Conservation (phyloP, 306 rosid species). For the Canavalia gladiata region DNA sequence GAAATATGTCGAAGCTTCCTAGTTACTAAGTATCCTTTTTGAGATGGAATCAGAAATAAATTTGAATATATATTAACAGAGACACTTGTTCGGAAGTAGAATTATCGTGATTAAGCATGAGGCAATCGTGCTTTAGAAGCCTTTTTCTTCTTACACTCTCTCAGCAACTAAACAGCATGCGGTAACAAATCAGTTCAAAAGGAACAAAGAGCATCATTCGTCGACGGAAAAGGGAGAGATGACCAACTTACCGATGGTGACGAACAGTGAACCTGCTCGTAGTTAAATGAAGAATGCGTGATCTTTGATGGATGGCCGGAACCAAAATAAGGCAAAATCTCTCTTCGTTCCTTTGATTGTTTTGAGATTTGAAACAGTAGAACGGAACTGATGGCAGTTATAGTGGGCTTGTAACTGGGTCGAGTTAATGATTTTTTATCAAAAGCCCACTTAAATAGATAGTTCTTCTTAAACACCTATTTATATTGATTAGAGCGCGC, state of each 20-base stretch:
- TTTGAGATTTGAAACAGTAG: neutral
- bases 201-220: neutral
- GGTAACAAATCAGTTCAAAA: neutral
- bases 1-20: conserved; percentile 31
- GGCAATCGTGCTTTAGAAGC: neutral
- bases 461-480: too few relatives aligned
- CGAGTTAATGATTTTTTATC: neutral
- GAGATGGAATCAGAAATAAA: conserved; percentile 9
- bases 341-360: neutral
- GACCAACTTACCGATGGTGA: conserved; percentile 7
- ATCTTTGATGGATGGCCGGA: conserved; percentile 45
- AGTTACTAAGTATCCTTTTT: neutral
- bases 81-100: neutral
- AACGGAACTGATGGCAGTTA: neutral
- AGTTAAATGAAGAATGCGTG: conserved; percentile 20
- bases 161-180: neutral
- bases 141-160: conserved; percentile 13
- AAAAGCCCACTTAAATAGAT: neutral
- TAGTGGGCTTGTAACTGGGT: conserved; percentile 2
- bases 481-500: too few relatives aligned
- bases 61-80: neutral
- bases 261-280: neutral
- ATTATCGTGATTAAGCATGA: neutral
- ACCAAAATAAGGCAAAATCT: neutral
- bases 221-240: conserved; percentile 4